phyloP scores from a whole-genome alignment of 371 early-diverging fungal genomes.

The Rhizopus microsporus region DNA sequence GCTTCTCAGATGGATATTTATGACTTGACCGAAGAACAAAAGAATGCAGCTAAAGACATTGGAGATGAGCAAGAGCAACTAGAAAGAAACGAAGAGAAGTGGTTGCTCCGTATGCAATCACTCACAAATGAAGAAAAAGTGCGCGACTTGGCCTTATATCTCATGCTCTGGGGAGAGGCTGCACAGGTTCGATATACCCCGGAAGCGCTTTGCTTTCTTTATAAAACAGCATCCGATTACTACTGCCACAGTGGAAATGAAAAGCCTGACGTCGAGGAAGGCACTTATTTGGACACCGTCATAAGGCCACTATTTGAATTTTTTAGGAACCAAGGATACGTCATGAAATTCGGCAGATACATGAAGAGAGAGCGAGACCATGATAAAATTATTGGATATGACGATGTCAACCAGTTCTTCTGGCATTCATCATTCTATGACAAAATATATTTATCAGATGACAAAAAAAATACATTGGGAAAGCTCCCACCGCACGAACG shows the following conservation, averaged over 20 bases:
- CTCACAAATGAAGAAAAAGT: slow-evolving; percentile 71
- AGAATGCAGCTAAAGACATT: slow-evolving; percentile 37
- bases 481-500: slow-evolving; percentile 67
- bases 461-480: slow-evolving; percentile 53
- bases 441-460: slow-evolving; percentile 53
- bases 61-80: slow-evolving; percentile 46
- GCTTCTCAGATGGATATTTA: slow-evolving; percentile 78
- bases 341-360: slow-evolving; percentile 67
- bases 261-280: slow-evolving; percentile 57
- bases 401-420: slow-evolving; percentile 90
- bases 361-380: slow-evolving; percentile 85
- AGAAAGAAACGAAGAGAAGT: slow-evolving; percentile 63
- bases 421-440: slow-evolving; percentile 76
- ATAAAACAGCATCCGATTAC: slow-evolving; percentile 74
- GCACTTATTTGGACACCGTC: slow-evolving; percentile 71
- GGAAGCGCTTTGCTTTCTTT: slow-evolving; percentile 84
- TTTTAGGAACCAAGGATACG: slow-evolving; percentile 79
- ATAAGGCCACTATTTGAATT: slow-evolving; percentile 79
- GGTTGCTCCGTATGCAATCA: slow-evolving; percentile 72
- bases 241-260: slow-evolving; percentile 23
- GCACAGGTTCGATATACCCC: slow-evolving; percentile 78
- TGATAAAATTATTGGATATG: slow-evolving; percentile 79
- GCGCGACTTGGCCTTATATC: slow-evolving; percentile 78
- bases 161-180: slow-evolving; percentile 89
- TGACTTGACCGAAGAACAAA: slow-evolving; percentile 55